Conservation (phyloP, 2,329 filamentous ascomycete genomes). For the Ascochyta rabiei region DNA sequence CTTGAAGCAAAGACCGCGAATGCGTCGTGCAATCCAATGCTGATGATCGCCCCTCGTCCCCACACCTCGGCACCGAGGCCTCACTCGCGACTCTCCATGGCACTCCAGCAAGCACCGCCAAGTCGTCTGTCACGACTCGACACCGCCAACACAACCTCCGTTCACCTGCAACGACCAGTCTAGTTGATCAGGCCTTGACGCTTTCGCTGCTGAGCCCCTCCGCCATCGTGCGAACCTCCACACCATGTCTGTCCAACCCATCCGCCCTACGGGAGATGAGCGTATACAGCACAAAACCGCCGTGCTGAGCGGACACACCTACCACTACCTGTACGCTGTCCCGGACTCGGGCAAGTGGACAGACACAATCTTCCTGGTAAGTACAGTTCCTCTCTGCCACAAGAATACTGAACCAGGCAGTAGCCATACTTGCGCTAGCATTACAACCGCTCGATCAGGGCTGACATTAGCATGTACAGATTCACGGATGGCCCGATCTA, state of each 20-base stretch:
- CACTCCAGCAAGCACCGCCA: neutral
- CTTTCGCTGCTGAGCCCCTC: neutral
- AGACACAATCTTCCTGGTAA: conserved; percentile 62
- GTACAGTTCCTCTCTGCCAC: conserved; percentile 3
- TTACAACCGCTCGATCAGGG: neutral
- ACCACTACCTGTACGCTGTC: conserved; percentile 64
- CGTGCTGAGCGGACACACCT: conserved; percentile 71
- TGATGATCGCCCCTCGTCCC: conserved; percentile 1
- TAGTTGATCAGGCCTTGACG: neutral
- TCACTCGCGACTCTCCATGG: conserved; percentile 3
- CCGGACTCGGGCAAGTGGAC: conserved; percentile 53
- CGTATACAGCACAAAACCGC: conserved; percentile 69
- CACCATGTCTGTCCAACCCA: conserved; percentile 59
- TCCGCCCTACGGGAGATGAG: conserved; percentile 66
- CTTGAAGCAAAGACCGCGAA: neutral
- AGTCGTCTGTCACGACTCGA: neutral
- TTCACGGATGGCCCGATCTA: conserved; percentile 85
- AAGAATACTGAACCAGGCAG: too few relatives aligned
- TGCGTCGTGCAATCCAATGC: neutral
- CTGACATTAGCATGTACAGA: conserved; percentile 39
- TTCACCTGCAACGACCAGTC: neutral
- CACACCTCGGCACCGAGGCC: conserved; percentile 19
- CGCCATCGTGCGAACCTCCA: neutral
- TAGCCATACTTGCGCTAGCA: neutral
- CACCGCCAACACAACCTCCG: neutral